Evolutionary conservation across 257 asterid species (phyloP).

Genomic region (Nicotiana tomentosiformis): DNA sequence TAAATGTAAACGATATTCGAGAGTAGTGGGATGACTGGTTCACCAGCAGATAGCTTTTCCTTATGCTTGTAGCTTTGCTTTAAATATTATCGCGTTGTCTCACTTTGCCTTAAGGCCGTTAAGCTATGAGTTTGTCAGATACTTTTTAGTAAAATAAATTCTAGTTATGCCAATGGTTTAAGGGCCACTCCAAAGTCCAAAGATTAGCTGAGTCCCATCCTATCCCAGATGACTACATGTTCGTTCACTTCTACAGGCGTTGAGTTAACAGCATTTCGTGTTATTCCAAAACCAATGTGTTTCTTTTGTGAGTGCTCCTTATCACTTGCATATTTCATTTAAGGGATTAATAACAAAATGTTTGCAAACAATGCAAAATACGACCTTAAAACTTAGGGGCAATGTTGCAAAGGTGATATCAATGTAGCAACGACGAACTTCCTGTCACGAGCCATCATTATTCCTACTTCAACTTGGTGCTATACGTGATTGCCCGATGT

Average conservation of each 20-base stretch:
- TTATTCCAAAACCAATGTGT: background rate
- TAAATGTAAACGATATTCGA: too few species aligned
- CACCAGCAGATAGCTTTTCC: too few species aligned
- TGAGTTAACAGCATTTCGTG: background rate
- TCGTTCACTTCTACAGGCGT: background rate
- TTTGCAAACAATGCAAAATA: background rate
- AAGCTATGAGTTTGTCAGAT: background rate
- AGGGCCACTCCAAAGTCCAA: background rate
- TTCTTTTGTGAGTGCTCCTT: background rate
- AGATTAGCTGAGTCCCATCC: background rate
- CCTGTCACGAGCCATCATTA: slow-evolving; percentile 13
- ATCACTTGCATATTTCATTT: background rate
- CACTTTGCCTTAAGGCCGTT: background rate
- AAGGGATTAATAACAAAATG: background rate
- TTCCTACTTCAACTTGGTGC: slow-evolving; percentile 32
- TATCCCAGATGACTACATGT: background rate
- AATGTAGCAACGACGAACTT: slow-evolving; percentile 13
- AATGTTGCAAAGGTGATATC: background rate
- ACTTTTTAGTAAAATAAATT: too few species aligned
- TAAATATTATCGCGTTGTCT: too few species aligned
- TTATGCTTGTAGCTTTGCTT: too few species aligned
- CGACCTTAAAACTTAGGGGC: background rate
- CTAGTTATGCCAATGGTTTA: background rate
- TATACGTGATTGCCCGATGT: slow-evolving; percentile 26
- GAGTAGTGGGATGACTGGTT: too few species aligned